phyloP scores from a whole-genome alignment of 2,329 filamentous ascomycete genomes.

The Atkinsonella hypoxylon region DNA sequence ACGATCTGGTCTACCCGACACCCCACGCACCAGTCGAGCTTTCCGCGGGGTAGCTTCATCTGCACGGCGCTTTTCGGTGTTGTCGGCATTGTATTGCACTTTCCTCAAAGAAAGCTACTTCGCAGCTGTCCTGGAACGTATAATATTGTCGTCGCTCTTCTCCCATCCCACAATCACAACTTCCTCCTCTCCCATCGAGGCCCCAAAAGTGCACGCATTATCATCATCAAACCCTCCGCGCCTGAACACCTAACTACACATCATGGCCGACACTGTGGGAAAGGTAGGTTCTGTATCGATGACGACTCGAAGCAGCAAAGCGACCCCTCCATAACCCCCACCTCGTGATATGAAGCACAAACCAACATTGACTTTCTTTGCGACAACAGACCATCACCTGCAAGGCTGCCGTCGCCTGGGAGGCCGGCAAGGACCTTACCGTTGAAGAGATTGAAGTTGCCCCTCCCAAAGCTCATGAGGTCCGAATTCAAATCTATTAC shows the following conservation, averaged over 20 bases:
- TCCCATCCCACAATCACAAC: neutral
- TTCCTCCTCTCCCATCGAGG: neutral
- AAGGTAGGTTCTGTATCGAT: conserved; percentile 5
- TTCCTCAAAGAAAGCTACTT: neutral
- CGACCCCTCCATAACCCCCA: conserved; percentile 5
- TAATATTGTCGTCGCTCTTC: neutral
- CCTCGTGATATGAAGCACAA: conserved; percentile 2
- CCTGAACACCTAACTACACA: neutral
- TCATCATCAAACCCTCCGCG: neutral
- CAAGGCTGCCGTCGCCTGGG: conserved; percentile 97
- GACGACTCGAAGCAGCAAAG: neutral
- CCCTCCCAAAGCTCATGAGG: conserved; percentile 82
- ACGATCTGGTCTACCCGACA: neutral
- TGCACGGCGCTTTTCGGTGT: conserved; percentile 3
- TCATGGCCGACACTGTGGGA: conserved; percentile 8
- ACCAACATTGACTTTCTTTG: neutral
- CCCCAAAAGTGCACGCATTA: neutral
- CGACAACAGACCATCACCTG: conserved; percentile 76
- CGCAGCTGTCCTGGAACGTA: neutral
- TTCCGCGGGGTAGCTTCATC: conserved; percentile 3
- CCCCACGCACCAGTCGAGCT: neutral
- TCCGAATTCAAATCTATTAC: conserved; percentile 93
- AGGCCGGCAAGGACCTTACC: conserved; percentile 77
- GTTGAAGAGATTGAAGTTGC: conserved; percentile 89
- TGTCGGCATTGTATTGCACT: conserved; percentile 2